Base-by-base conservation (phyloP, 2,329 filamentous ascomycete species). In the Hypoxylon sp. region DNA sequence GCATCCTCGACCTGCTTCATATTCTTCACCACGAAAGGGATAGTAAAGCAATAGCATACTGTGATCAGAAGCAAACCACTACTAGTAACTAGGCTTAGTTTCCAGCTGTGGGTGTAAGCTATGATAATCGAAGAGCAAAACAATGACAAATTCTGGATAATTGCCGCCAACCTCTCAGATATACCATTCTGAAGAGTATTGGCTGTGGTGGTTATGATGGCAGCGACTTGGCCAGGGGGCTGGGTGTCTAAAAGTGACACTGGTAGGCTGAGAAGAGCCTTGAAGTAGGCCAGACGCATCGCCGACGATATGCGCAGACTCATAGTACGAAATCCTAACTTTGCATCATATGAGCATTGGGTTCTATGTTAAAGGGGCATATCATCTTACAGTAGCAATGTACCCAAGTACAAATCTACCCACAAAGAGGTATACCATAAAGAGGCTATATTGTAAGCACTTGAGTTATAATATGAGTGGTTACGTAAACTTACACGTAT, bases 361-460 rank as follows among this genome's bases (percentile, higher is more conserved):
- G 25, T 20, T 40, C 25, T 7, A 6, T 13, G 14, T 33, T 8
- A 31, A 30, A 7, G 11, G 40, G 11, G 46, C n/a, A 46, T 42
- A 27, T 44, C 7, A 30, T 71, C 81, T 81, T 79, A 84, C 84
- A 72, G 86, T 87, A 64, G 86, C 84, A 64, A 90, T 80, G 71
- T 92, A 93, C 67, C 87, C 88, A 25, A 91, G 80, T 6, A 82
- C 76, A 69, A 92, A 89, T 50, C 91, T 89, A 7, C 82, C 91
- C 40, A 93, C 79, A 77, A 94, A 94, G 10, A 94, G 82, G 66
- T 89, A 91, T 50, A 94, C 85, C 75, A 94, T 90, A 77, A 89
- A 92, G 0, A 94, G 81, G 0, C 87, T 89, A 59, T 37, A 58
- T 48, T 40, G 27, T 5, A n/a, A 59, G 14, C 35, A 27, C 27